These are phyloP conservation scores for Pseudogymnoascus verrucosus DNA, from an alignment of 2,329 filamentous ascomycete species.

Conservation along the genomic window DNA sequence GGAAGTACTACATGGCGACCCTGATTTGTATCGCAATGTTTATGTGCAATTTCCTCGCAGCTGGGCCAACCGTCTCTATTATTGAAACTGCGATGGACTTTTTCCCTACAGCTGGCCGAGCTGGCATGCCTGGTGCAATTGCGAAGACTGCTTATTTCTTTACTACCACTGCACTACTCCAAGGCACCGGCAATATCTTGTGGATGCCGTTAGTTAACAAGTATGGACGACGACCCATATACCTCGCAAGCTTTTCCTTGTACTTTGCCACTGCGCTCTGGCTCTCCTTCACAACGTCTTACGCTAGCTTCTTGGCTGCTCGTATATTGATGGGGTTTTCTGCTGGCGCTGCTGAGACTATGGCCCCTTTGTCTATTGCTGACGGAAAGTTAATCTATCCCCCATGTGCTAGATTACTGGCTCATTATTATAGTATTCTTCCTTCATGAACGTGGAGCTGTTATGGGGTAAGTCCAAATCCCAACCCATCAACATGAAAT, in stretches of 20 bases:
- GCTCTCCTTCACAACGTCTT: constrained; percentile 13
- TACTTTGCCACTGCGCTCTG: constrained; percentile 16
- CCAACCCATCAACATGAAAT: not conserved
- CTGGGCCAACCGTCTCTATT: constrained; percentile 19
- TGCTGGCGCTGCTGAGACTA: constrained; percentile 42
- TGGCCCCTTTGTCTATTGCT: constrained; percentile 49
- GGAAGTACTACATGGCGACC: constrained; percentile 14
- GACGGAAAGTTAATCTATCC: constrained; percentile 27
- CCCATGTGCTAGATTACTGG: not conserved
- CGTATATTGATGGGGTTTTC: constrained; percentile 18
- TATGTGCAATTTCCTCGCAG: constrained; percentile 21
- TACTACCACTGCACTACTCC: constrained; percentile 17
- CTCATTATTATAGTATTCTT: constrained; percentile 39
- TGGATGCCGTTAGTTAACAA: constrained; percentile 22
- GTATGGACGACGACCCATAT: constrained; percentile 20
- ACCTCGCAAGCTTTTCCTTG: constrained; percentile 15
- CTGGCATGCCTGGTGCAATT: constrained; percentile 12
- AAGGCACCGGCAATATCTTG: constrained; percentile 17
- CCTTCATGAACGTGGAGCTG: constrained; percentile 50
- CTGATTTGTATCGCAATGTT: constrained; percentile 19
- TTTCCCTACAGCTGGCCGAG: constrained; percentile 13
- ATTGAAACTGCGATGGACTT: constrained; percentile 17
- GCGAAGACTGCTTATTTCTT: constrained; percentile 20
- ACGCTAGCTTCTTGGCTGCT: constrained; percentile 17
- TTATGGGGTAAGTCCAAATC: constrained; percentile 19